Conservation (phyloP, 768 basidiomycete species). For the Termitomyces sp. region DNA sequence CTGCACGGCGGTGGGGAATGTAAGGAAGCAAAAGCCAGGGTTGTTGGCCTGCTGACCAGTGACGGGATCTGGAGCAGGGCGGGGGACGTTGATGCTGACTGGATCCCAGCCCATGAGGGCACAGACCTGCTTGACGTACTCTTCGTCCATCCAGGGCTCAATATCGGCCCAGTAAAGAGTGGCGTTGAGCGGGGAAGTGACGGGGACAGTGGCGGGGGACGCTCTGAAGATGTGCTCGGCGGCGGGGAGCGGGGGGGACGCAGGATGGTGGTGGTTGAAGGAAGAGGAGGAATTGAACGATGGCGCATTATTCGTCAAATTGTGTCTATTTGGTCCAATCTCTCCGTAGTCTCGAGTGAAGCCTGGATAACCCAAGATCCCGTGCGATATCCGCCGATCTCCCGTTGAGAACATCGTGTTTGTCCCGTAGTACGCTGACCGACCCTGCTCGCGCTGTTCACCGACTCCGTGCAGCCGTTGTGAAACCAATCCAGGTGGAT, state of each 20-base stretch:
- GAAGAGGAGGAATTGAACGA: constrained; percentile 30
- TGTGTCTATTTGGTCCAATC: constrained; percentile 41
- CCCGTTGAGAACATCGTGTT: constrained; percentile 16
- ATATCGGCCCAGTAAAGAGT: constrained; percentile 86
- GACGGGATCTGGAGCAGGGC: constrained; percentile 47
- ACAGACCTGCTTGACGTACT: constrained; percentile 88
- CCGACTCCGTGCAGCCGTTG: constrained; percentile 18
- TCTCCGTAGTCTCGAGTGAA: constrained; percentile 24
- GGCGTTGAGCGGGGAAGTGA: constrained; percentile 28
- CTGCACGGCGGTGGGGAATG: constrained; percentile 67
- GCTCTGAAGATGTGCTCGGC: constrained; percentile 22
- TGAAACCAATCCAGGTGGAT: constrained; percentile 23
- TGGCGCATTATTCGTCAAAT: constrained; percentile 20
- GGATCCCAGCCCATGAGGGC: constrained; percentile 84
- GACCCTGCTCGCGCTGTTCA: constrained; percentile 15
- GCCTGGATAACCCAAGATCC: constrained; percentile 10
- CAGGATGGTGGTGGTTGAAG: constrained; percentile 40
- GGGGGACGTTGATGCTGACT: constrained; percentile 67
- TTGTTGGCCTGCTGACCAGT: constrained; percentile 71
- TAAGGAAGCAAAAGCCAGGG: constrained; percentile 84
- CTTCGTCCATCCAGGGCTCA: constrained; percentile 97
- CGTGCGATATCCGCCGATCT: constrained; percentile 26
- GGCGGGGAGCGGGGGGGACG: constrained; percentile 23
- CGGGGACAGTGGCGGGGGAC: constrained; percentile 14
- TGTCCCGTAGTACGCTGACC: constrained; percentile 12